phyloP scores from a whole-genome alignment of 2,329 filamentous ascomycete genomes.

The Cladosporium colombiae region DNA sequence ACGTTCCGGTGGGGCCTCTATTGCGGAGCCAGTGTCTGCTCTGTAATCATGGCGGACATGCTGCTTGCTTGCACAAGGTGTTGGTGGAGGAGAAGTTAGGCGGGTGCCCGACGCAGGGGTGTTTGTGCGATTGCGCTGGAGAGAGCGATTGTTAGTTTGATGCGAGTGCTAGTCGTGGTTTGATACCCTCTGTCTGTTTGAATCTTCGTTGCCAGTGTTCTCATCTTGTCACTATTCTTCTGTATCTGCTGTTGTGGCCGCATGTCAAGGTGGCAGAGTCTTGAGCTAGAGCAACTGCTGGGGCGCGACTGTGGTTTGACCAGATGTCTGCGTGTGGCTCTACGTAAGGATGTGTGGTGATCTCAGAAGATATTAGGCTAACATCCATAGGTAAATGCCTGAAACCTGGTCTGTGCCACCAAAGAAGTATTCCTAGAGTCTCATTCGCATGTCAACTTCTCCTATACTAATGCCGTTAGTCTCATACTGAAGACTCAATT shows the following conservation, averaged over 20 bases:
- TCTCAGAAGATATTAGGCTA: too few species aligned
- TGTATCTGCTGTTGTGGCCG: too few species aligned
- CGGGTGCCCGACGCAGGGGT: constrained; percentile 61
- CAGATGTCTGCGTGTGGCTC: too few species aligned
- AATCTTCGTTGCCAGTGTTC: neutral
- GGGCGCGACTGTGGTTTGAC: too few species aligned
- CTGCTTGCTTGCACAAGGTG: constrained; percentile 59
- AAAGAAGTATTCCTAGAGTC: neutral
- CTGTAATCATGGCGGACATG: constrained; percentile 63
- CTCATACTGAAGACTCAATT: too few species aligned
- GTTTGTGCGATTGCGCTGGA: constrained; percentile 60
- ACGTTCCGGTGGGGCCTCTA: constrained; percentile 43
- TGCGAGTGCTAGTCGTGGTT: neutral
- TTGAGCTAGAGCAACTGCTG: too few species aligned
- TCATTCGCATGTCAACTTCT: too few species aligned
- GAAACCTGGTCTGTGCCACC: too few species aligned
- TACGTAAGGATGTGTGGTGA: too few species aligned
- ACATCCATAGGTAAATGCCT: too few species aligned
- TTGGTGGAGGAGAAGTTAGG: constrained; percentile 52
- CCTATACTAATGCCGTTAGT: too few species aligned
- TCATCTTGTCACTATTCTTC: neutral
- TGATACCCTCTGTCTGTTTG: neutral
- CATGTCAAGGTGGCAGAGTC: too few species aligned
- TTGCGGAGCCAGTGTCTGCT: constrained; percentile 55
- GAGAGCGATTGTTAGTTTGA: constrained; percentile 27